Conservation (phyloP, 2,329 filamentous ascomycete species). For the Xylaria sp. region DNA sequence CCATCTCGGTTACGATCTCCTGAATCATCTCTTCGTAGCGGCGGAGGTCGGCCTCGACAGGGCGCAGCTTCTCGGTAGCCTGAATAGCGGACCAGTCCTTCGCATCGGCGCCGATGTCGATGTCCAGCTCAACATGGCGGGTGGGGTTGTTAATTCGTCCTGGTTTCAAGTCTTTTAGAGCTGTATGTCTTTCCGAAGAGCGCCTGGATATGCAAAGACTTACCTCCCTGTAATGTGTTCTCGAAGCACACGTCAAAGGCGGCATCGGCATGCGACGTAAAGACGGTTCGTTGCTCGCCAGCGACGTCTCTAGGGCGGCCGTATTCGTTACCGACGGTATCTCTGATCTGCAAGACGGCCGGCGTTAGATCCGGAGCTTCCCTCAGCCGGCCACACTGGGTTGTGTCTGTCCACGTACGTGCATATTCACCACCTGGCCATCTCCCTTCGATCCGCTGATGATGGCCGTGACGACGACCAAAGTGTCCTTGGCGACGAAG, state of each 20-base stretch:
- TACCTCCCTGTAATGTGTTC: constrained; percentile 79
- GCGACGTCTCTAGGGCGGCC: constrained; percentile 89
- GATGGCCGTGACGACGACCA: constrained; percentile 94
- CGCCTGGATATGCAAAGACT: constrained; percentile 49
- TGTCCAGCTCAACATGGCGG: constrained; percentile 88
- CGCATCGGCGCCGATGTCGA: constrained; percentile 95
- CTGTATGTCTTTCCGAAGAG: constrained; percentile 13
- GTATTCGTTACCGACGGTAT: constrained; percentile 96
- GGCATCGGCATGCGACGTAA: constrained; percentile 90
- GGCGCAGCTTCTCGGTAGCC: constrained; percentile 96
- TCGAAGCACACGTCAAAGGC: constrained; percentile 98
- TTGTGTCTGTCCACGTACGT: constrained; percentile 66
- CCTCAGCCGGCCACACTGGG: background rate
- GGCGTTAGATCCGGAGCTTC: constrained; percentile 9
- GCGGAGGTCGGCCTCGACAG: constrained; percentile 92
- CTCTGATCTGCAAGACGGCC: constrained; percentile 79
- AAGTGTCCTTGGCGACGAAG: constrained; percentile 89
- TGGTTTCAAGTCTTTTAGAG: constrained; percentile 41
- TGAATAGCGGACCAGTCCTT: constrained; percentile 98
- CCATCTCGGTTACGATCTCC: constrained; percentile 94
- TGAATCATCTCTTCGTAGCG: constrained; percentile 89
- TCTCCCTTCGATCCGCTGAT: constrained; percentile 88
- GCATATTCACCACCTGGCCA: constrained; percentile 92
- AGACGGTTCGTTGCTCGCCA: constrained; percentile 91
- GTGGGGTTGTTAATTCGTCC: constrained; percentile 59